Base-by-base conservation (phyloP, 148 eudicot species). In the Selenicereus undatus region DNA sequence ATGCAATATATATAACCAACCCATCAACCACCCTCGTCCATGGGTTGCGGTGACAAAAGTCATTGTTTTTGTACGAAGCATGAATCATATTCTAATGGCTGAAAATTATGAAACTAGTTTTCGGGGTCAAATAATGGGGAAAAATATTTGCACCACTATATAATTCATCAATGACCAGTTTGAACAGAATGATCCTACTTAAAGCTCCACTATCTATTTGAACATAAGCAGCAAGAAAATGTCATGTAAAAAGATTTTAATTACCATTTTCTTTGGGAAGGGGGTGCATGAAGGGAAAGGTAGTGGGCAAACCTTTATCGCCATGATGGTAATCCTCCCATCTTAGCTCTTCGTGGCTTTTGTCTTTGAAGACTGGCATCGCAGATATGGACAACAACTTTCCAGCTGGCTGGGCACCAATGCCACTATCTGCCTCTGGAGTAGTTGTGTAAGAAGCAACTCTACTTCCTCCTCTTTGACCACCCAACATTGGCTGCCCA, bases 251-350 rank as follows among this genome's bases (percentile, higher is more conserved):
- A 45, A 45, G 18, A 74, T 22, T 24, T 48, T 20, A 60, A 13
- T 35, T 36, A 7, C 20, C 32, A 1, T 42, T 72, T 39, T 22
- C 22, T 48, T 48, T 16, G 7, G 14, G 32, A 8, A 48, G 58
- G n/a, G n/a, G 60, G 16, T 7, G 32, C 32, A 32, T 50, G 71
- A 58, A n/a, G 16, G 65, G 65, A 60, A 5, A 22, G 65, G 26
- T 60, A 64, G 35, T 32, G 35, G n/a, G 80, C 88, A 76, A 82
- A 96, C 99, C 98, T 92, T 93, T 96, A 85, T 96, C 98, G 76
- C 98, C 98, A 72, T 84, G 86, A 81, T 96, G 98, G 82, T 93
- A 93, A 86, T 96, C 99, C 87, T 93, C 99, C 99, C 99, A 96
- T 80, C 98, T 90, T 78, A 96, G 86, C 85, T 93, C 99, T 86